phyloP scores from a whole-genome alignment of 2,329 filamentous ascomycete species.

The Colletotrichum euphorbiae region DNA sequence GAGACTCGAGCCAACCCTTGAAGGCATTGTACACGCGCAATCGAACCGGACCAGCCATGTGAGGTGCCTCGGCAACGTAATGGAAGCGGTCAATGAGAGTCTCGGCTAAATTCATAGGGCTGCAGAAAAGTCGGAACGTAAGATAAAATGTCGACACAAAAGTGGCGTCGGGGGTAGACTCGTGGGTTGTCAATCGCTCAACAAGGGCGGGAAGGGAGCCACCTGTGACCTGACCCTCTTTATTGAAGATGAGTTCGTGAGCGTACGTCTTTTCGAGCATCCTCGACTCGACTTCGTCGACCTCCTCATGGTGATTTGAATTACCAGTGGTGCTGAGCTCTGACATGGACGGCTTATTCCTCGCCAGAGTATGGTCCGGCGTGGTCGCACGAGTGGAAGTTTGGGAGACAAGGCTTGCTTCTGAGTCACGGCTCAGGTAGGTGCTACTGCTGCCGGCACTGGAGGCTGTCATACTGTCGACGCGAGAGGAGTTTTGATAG shows the following conservation, averaged over 20 bases:
- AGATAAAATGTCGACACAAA: slow-evolving; percentile 97
- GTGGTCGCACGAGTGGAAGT: slow-evolving; percentile 90
- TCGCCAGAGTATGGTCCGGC: slow-evolving; percentile 72
- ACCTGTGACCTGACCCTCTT: slow-evolving; percentile 93
- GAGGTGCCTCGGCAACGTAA: slow-evolving; percentile 83
- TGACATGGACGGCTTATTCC: slow-evolving; percentile 71
- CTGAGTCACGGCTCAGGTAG: slow-evolving; percentile 83
- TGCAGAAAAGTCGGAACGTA: slow-evolving; percentile 93
- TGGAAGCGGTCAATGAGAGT: slow-evolving; percentile 92
- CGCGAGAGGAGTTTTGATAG: slow-evolving; percentile 64
- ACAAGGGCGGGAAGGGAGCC: slow-evolving; percentile 90
- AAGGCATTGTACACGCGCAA: slow-evolving; percentile 95
- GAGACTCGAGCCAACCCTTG: slow-evolving; percentile 96
- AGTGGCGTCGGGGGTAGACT: slow-evolving; percentile 89
- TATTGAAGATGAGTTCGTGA: slow-evolving; percentile 92
- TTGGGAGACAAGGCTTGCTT: slow-evolving; percentile 82
- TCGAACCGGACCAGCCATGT: slow-evolving; percentile 81
- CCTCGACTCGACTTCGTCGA: slow-evolving; percentile 82
- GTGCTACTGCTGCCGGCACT: slow-evolving; percentile 84
- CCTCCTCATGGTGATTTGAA: slow-evolving; percentile 74
- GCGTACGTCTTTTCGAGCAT: slow-evolving; percentile 93
- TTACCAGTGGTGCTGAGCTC: slow-evolving; percentile 77
- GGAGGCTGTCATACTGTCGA: slow-evolving; percentile 79
- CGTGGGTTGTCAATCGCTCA: slow-evolving; percentile 93
- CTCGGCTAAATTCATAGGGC: slow-evolving; percentile 81